Base-by-base conservation (phyloP, 306 rosid species). In the Biancaea sappan region DNA sequence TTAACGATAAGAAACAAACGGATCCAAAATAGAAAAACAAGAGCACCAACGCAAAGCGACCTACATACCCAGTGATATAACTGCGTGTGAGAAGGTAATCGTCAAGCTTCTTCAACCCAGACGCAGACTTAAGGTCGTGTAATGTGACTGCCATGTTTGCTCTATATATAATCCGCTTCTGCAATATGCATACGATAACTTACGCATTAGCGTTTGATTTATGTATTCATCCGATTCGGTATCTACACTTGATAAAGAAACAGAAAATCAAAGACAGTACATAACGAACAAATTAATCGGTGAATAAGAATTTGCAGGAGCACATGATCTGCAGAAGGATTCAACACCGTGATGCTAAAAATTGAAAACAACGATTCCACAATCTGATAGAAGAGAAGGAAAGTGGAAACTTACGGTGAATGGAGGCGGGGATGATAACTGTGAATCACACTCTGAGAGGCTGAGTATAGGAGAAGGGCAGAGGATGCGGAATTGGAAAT, bases 11-110 rank as follows among this genome's bases (percentile, higher is more conserved):
- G 5, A 47, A 40, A 19, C 37, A 26, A 4, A 12, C 11, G 10
- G 13, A n/a, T n/a, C n/a, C 3, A 3, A 21, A 12, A 9, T 4
- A 10, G 5, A 43, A 25, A 11, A 5, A 25, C 59, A 13, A 12
- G 6, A 10, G 0, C 16, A 7, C 24, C 48, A 0, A 26, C 48
- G 0, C 11, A 25, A 4, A 70, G 14, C 9, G 8, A 77, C 83
- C 8, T 5, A 9, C 40, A 35, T 66, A 89, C 88, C 99, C 97
- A 1, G 91, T 74, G 66, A 94, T 90, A 72, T 94, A 92, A 75
- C 99, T 94, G 68, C 97, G 97, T 15, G 90, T 16, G 29, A 92
- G 88, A 59, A 94, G 88, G 79, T 94, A 90, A 21, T 90, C 91
- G 7, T 94, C 89, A 18, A 94, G 91, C 50, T 88, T 92, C 82